phyloP scores from a whole-genome alignment of 2,329 filamentous ascomycete species.

The Periconia sp. region DNA sequence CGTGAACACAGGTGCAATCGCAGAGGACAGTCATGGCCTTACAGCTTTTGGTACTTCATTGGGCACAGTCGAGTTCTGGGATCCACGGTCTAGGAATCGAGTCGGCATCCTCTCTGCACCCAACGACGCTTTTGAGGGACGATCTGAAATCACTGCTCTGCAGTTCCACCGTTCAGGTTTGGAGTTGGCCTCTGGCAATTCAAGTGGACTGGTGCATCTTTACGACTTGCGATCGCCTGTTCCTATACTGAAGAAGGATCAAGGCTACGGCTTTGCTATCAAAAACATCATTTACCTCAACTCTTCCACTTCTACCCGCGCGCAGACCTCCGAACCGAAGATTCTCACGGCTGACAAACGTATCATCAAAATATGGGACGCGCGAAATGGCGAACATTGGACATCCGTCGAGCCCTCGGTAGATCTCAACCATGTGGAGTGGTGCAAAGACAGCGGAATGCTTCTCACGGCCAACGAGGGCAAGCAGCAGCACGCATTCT shows the following conservation, averaged over 20 bases:
- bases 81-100: constrained; percentile 78
- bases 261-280: constrained; percentile 92
- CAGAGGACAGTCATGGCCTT: constrained; percentile 85
- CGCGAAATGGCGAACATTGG: constrained; percentile 81
- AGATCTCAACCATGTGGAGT: constrained; percentile 91
- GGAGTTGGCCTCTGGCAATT: constrained; percentile 83
- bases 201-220: constrained; percentile 81
- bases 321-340: constrained; percentile 69
- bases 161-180: constrained; percentile 84
- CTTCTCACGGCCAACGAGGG: constrained; percentile 96
- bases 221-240: constrained; percentile 90
- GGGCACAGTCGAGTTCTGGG: constrained; percentile 98
- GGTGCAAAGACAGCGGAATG: constrained; percentile 92
- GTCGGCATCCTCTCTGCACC: constrained; percentile 72
- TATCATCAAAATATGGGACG: constrained; percentile 97
- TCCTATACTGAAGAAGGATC: constrained; percentile 86
- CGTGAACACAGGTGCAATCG: constrained; percentile 84
- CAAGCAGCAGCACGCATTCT: constrained; percentile 90
- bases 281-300: constrained; percentile 74
- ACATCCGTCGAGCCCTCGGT: constrained; percentile 93
- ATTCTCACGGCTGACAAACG: constrained; percentile 90
- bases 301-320: constrained; percentile 65
- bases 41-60: constrained; percentile 91
- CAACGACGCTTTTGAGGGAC: constrained; percentile 38
- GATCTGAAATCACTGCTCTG: constrained; percentile 76